Conservation (phyloP, 768 basidiomycete species). For the Suillus weaverae region DNA sequence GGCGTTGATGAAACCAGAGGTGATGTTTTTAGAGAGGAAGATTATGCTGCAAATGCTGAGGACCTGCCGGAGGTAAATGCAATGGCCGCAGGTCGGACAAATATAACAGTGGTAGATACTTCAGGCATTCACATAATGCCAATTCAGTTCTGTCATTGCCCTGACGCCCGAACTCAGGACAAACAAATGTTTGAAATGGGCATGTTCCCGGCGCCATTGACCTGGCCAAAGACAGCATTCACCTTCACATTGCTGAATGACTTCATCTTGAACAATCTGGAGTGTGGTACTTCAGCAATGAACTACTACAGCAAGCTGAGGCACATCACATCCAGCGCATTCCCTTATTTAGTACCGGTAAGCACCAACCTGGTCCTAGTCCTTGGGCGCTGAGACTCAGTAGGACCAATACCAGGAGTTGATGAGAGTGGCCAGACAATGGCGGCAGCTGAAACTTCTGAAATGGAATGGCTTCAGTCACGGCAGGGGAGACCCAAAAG, state of each 20-base stretch:
- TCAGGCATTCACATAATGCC: neutral
- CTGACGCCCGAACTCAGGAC: neutral
- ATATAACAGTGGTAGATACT: too few species aligned
- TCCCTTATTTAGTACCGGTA: neutral
- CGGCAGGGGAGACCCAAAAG: neutral
- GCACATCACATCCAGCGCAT: neutral
- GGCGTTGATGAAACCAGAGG: neutral
- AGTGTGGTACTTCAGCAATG: neutral
- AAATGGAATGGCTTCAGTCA: constrained; percentile 21
- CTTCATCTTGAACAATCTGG: neutral
- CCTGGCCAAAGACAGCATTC: neutral
- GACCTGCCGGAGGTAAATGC: too few species aligned
- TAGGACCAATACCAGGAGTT: constrained; percentile 17
- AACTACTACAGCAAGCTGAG: constrained; percentile 1
- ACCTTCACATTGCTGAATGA: neutral
- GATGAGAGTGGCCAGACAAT: constrained; percentile 13
- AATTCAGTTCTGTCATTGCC: neutral
- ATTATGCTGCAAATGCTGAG: too few species aligned
- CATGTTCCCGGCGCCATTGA: neutral
- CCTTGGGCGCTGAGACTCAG: too few species aligned
- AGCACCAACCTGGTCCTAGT: neutral
- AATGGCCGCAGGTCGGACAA: too few species aligned
- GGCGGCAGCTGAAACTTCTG: constrained; percentile 18
- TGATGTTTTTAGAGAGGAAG: too few species aligned
- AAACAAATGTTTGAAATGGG: neutral